Evolutionary conservation across 129 eudicot genomes (phyloP).

Genomic region (Tanacetum coccineum): DNA sequence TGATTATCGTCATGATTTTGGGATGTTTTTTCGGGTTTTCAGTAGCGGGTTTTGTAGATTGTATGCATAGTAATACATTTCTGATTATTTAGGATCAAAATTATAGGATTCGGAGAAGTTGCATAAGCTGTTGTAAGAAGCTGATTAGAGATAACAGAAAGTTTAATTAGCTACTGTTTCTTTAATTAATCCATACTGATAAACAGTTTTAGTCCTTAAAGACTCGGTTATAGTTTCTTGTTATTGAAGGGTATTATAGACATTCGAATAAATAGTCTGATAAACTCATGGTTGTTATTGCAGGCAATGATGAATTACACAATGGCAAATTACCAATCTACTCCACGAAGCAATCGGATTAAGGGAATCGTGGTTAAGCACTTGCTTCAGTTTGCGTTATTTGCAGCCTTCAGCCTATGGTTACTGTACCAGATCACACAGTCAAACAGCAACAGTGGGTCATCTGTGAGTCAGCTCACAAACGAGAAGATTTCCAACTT

Average conservation of each 20-base stretch:
- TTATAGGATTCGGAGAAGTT: background rate
- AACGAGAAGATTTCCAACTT: conserved; percentile 17
- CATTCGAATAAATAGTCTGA: background rate
- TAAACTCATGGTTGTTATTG: background rate
- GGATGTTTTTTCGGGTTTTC: background rate
- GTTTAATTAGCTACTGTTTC: background rate
- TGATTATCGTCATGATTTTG: background rate
- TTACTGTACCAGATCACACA: conserved; percentile 31
- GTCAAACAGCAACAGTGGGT: conserved; percentile 6
- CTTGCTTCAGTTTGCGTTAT: conserved; percentile 24
- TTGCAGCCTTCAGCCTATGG: conserved; percentile 39
- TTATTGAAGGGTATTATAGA: background rate
- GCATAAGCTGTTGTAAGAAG: background rate
- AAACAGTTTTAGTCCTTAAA: background rate
- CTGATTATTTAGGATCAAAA: background rate
- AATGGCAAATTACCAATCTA: conserved; percentile 22
- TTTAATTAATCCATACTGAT: background rate
- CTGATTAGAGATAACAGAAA: background rate
- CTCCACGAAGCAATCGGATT: conserved; percentile 29
- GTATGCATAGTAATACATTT: background rate
- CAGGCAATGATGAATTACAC: conserved; percentile 13
- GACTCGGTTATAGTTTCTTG: background rate
- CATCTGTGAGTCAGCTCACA: conserved; percentile 11
- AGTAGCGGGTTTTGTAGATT: background rate
- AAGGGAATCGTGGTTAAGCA: conserved; percentile 16